Percentiles rank a stretch among this genome's conserved stretches.
Conservation (phyloP, 805 yeast genomes). For the Sugiyamaella chiloensis region DNA sequence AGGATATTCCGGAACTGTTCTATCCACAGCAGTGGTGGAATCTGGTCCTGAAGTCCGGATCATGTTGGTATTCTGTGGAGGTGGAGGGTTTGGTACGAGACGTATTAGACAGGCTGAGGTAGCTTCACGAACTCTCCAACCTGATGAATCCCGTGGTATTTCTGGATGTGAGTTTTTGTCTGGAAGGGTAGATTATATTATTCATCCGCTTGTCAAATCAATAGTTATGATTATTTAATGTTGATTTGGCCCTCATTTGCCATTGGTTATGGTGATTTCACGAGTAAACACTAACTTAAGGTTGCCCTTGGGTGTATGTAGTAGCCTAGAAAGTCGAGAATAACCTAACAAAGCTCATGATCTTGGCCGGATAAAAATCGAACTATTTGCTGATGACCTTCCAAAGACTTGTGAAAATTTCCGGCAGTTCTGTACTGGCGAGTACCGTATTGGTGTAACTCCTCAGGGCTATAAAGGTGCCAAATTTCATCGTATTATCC, state of each 20-base stretch:
- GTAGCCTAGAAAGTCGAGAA: not conserved
- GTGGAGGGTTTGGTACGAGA: too few species aligned
- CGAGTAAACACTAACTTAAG: constrained; percentile 17
- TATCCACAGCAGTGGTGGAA: constrained; percentile 70
- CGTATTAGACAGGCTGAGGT: too few species aligned
- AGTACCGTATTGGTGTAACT: constrained; percentile 36
- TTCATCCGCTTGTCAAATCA: too few species aligned
- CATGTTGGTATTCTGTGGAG: too few species aligned
- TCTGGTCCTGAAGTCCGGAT: constrained; percentile 66
- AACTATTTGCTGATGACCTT: constrained; percentile 39
- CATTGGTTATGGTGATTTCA: too few species aligned
- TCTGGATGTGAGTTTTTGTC: constrained; percentile 36
- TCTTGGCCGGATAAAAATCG: constrained; percentile 46
- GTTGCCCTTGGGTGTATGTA: constrained; percentile 33
- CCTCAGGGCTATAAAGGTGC: constrained; percentile 46
- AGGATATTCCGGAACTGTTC: constrained; percentile 70
- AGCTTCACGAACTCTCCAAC: too few species aligned
- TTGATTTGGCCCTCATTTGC: too few species aligned
- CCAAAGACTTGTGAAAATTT: constrained; percentile 51
- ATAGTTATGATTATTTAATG: too few species aligned
- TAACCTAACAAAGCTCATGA: constrained; percentile 28
- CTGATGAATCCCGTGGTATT: constrained; percentile 43
- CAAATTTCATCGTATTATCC: constrained; percentile 41
- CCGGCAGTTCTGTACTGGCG: constrained; percentile 53
- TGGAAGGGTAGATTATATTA: too few species aligned